These are phyloP conservation scores for Fusarium bactridioides DNA, from an alignment of 2,329 filamentous ascomycete species.

Conservation along the genomic window DNA sequence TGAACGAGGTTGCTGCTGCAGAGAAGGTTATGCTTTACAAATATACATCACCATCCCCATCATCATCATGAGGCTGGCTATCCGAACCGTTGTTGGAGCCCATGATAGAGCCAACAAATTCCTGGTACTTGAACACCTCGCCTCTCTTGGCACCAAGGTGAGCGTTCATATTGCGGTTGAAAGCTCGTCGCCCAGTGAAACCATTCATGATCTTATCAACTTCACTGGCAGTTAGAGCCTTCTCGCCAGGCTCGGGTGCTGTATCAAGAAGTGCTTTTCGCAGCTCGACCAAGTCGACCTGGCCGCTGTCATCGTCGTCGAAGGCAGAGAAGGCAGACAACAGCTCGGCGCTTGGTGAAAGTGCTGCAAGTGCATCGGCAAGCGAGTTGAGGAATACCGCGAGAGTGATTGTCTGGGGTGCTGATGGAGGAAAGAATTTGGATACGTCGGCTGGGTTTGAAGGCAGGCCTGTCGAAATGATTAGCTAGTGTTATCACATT, in stretches of 20 bases:
- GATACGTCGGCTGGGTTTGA: slow-evolving; percentile 75
- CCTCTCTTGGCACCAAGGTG: slow-evolving; percentile 69
- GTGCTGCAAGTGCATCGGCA: slow-evolving; percentile 73
- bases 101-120: slow-evolving; percentile 80
- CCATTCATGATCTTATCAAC: slow-evolving; percentile 88
- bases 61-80: slow-evolving; percentile 42
- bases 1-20: background rate
- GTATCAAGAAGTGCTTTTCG: slow-evolving; percentile 85
- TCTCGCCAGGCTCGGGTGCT: slow-evolving; percentile 75
- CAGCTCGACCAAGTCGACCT: slow-evolving; percentile 84
- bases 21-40: background rate
- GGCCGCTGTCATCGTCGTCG: slow-evolving; percentile 93
- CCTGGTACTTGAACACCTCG: slow-evolving; percentile 92
- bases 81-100: slow-evolving; percentile 58
- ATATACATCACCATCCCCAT: slow-evolving; percentile 35
- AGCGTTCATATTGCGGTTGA: slow-evolving; percentile 69
- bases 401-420: slow-evolving; percentile 78
- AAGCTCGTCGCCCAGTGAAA: slow-evolving; percentile 84
- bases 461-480: slow-evolving; percentile 69
- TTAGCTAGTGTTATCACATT: slow-evolving; percentile 1
- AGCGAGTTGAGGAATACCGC: slow-evolving; percentile 86
- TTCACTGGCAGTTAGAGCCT: slow-evolving; percentile 72
- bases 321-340: slow-evolving; percentile 93
- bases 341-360: slow-evolving; percentile 83
- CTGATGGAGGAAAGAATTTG: slow-evolving; percentile 80